Base-by-base conservation (phyloP, 805 yeast species). In the Metschnikowia anglica region DNA sequence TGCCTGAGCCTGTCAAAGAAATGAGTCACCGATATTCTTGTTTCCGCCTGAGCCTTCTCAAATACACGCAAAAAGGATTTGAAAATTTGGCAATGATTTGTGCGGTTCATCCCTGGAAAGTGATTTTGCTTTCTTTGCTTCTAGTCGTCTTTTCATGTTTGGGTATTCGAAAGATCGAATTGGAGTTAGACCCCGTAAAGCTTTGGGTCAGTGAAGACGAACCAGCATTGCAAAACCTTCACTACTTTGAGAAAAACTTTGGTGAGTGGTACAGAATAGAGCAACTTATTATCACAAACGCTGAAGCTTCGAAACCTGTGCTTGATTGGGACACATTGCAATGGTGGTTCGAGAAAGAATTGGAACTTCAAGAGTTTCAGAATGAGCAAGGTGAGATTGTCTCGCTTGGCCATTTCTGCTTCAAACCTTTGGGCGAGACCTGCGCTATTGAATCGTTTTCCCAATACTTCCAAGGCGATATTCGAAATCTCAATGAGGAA, bases 221-320 rank as follows among this genome's bases (percentile, higher is more conserved):
- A 8, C 80, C 77, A 3, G 88, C 89, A 10, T 82, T 73, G 41
- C 66, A 75, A 31, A 83, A 91, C 54, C 81, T 83, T 54, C 66
- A 72, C 41, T 81, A 70, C 52, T 91, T 80, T 59, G 97, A 93
- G 59, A 73, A 75, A 16, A 78, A 80, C 47, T 91, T 91, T 63
- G 97, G 97, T 0, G 96, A 95, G 28, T 91, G 93, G 69, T 93
- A 85, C 66, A 73, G 97, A 53, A 79, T 88, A 4, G 91, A 88
- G 55, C 98, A 91, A 63, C 66, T 88, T 0, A 86, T 87, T 50
- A 68, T 91, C 5, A 65, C 66, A 47, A 56, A 58, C 20, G 79
- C 79, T 16, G 72, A 85, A 3, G 88, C 87, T 0, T 77, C 81
- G 0, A 37, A 47, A 16, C 83, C 91, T 0, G 66, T 91, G 25